Evolutionary conservation across 768 basidiomycete species (phyloP).

Genomic region (Tulasnella sp.): DNA sequence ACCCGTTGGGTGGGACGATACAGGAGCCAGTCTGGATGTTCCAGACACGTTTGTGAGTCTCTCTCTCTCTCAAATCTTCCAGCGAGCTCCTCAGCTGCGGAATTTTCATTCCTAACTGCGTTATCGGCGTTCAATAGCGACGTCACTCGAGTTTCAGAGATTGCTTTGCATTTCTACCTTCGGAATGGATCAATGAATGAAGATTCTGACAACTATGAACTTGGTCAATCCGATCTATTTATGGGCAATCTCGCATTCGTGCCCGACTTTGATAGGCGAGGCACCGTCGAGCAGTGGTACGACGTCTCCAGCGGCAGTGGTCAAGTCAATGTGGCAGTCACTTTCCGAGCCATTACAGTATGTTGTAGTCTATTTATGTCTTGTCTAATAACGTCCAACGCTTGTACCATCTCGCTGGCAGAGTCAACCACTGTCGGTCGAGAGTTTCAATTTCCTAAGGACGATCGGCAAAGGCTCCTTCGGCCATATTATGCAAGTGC

Average conservation of each 20-base stretch:
- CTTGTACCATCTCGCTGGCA: conserved; percentile 31
- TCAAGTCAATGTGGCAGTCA: conserved; percentile 86
- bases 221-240: conserved; percentile 88
- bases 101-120: neutral
- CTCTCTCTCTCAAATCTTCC: neutral
- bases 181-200: conserved; percentile 53
- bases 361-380: conserved; percentile 29
- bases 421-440: conserved; percentile 78
- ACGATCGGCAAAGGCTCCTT: conserved; percentile 98
- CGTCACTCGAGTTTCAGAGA: conserved; percentile 90
- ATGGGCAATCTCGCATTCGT: conserved; percentile 87
- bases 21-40: conserved; percentile 94
- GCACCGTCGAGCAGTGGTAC: conserved; percentile 78
- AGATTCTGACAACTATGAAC: conserved; percentile 78
- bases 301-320: conserved; percentile 76
- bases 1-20: conserved; percentile 78
- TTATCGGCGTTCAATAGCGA: conserved; percentile 51
- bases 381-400: neutral
- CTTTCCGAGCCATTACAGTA: conserved; percentile 72
- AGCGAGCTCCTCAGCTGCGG: neutral
- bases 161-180: conserved; percentile 90
- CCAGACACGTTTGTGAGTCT: conserved; percentile 88
- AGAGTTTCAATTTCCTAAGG: conserved; percentile 92
- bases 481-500: conserved; percentile 99
- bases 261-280: conserved; percentile 72